Conservation (phyloP, 768 basidiomycete species). For the Auriscalpium vulgare region DNA sequence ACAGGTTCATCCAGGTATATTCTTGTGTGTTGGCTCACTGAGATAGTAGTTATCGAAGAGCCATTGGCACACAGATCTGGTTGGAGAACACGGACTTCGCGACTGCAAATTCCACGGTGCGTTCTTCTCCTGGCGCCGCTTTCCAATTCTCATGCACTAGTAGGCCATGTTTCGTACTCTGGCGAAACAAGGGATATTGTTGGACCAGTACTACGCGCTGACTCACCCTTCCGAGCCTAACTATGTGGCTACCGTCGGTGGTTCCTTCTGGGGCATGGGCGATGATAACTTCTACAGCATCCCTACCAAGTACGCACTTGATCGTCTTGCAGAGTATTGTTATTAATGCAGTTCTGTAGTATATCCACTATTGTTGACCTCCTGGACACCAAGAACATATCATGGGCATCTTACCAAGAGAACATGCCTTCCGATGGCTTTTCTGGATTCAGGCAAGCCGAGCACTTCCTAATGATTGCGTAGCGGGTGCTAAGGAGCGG, state of each 20-base stretch:
- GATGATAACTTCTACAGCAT: constrained; percentile 1
- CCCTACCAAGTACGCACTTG: constrained; percentile 2
- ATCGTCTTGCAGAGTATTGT: not conserved
- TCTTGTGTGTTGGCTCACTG: not conserved
- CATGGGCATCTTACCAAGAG: constrained; percentile 42
- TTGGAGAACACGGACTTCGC: constrained; percentile 4
- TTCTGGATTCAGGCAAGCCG: constrained; percentile 13
- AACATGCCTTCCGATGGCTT: constrained; percentile 46
- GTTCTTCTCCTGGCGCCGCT: not conserved
- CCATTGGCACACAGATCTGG: not conserved
- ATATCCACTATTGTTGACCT: constrained; percentile 3
- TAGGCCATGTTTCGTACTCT: constrained; percentile 1
- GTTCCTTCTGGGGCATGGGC: constrained; percentile 7
- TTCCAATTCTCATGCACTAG: not conserved
- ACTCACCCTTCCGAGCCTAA: constrained; percentile 6
- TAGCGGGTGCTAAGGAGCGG: not conserved
- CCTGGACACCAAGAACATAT: not conserved
- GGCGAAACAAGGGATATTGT: constrained; percentile 1
- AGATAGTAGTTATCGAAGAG: not conserved
- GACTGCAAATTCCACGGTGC: not conserved
- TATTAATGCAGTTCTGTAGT: not conserved
- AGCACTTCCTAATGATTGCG: not conserved
- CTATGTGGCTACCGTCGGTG: constrained; percentile 4
- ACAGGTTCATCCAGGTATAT: constrained; percentile 4
- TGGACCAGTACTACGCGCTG: constrained; percentile 1